Percentiles rank a stretch among this genome's conserved stretches.
Conservation (phyloP, 2,329 filamentous ascomycete genomes). For the Acrodontium crateriforme region DNA sequence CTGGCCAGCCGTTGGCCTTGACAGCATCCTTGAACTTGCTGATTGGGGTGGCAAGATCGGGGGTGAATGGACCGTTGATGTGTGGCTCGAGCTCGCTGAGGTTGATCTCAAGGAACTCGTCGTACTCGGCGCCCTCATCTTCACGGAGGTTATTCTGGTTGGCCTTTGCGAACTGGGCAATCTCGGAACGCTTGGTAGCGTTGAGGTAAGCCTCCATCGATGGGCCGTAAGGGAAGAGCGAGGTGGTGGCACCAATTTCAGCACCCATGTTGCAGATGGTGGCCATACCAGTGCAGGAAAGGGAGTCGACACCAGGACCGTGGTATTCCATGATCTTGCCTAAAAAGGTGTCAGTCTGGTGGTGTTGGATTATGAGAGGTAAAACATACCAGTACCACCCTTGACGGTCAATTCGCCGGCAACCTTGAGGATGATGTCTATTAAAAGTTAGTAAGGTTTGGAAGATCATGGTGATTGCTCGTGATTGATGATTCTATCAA, state of each 20-base stretch:
- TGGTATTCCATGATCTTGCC: slow-evolving; percentile 12
- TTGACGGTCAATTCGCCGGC: slow-evolving; percentile 95
- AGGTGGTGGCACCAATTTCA: slow-evolving; percentile 76
- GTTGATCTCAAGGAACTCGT: slow-evolving; percentile 93
- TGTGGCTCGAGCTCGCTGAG: slow-evolving; percentile 89
- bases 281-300: slow-evolving; percentile 77
- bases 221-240: slow-evolving; percentile 95
- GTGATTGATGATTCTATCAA: not conserved
- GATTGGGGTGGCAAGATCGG: slow-evolving; percentile 92
- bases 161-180: slow-evolving; percentile 74
- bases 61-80: slow-evolving; percentile 98
- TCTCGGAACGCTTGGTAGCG: slow-evolving; percentile 78
- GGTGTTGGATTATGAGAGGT: slow-evolving; percentile 11
- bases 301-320: slow-evolving; percentile 56
- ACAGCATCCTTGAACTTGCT: slow-evolving; percentile 94
- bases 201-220: slow-evolving; percentile 92
- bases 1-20: slow-evolving; percentile 89
- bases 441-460: slow-evolving; percentile 5
- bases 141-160: slow-evolving; percentile 78
- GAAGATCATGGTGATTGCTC: too few relatives aligned
- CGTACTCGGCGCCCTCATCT: slow-evolving; percentile 87
- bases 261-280: slow-evolving; percentile 53
- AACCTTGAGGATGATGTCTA: slow-evolving; percentile 93
- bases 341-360: not conserved
- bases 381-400: slow-evolving; percentile 84